Evolutionary conservation across 768 basidiomycete genomes (phyloP).

Genomic region (Lactarius psammicola): DNA sequence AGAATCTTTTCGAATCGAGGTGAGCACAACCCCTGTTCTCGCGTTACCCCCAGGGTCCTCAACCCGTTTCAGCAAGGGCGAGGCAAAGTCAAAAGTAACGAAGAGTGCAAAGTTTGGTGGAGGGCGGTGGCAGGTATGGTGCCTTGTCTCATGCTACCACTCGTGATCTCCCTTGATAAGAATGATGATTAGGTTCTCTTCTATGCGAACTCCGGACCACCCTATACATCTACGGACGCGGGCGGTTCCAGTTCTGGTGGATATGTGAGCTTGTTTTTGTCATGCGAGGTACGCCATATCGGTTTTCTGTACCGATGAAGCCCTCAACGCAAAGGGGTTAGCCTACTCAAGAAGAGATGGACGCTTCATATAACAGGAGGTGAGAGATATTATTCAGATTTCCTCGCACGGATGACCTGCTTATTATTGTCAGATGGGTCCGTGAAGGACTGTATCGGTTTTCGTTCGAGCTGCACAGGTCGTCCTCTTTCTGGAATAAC

Average conservation of each 20-base stretch:
- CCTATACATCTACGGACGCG: conserved; percentile 31
- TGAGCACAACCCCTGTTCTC: conserved; percentile 33
- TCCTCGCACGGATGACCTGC: not conserved
- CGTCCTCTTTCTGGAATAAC: conserved; percentile 21
- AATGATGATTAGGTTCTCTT: conserved; percentile 60
- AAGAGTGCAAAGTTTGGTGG: conserved; percentile 75
- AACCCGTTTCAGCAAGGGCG: conserved; percentile 52
- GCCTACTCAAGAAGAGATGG: conserved; percentile 78
- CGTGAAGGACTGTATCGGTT: conserved; percentile 85
- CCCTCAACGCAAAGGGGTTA: conserved; percentile 33
- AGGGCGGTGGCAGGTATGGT: conserved; percentile 69
- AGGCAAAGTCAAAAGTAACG: conserved; percentile 71
- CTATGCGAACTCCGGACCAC: conserved; percentile 75
- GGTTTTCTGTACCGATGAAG: not conserved
- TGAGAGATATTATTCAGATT: conserved; percentile 28
- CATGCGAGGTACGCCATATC: conserved; percentile 62
- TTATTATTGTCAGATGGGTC: conserved; percentile 57
- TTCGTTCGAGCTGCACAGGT: conserved; percentile 79
- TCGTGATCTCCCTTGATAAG: conserved; percentile 7
- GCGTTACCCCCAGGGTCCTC: not conserved
- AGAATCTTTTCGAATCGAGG: conserved; percentile 71
- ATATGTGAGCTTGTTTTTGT: conserved; percentile 74
- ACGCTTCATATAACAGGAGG: conserved; percentile 62
- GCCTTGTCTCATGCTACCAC: conserved; percentile 20
- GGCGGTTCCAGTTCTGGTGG: conserved; percentile 48